phyloP scores from a whole-genome alignment of 192 early-diverging fungal species.

The Backusella morwellensis region DNA sequence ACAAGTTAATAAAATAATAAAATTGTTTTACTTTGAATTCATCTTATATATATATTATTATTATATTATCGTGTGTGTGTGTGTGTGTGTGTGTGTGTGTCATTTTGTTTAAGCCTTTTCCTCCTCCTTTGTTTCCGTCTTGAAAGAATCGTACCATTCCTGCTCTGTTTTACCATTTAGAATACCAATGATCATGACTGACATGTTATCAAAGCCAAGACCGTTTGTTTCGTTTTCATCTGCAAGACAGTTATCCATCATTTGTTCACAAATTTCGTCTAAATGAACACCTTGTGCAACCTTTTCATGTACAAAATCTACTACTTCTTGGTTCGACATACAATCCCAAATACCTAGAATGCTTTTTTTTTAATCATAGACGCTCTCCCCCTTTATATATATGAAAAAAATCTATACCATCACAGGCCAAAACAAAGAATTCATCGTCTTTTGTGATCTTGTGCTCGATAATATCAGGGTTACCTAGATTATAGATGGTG shows the following conservation, averaged over 20 bases:
- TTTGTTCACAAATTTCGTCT: slow-evolving; percentile 74
- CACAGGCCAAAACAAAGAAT: slow-evolving; percentile 95
- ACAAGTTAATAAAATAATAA: not conserved
- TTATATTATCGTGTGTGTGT: not conserved
- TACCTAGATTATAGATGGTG: slow-evolving; percentile 38
- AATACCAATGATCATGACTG: slow-evolving; percentile 88
- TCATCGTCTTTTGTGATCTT: slow-evolving; percentile 73
- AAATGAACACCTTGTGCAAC: slow-evolving; percentile 63
- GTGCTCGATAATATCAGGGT: slow-evolving; percentile 78
- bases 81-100: not conserved
- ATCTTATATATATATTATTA: not conserved
- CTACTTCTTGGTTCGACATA: slow-evolving; percentile 86
- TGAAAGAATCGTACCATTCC: slow-evolving; percentile 65
- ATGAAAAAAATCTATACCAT: slow-evolving; percentile 63
- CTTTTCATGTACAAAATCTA: slow-evolving; percentile 78
- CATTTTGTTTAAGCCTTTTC: not conserved
- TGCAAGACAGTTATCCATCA: slow-evolving; percentile 94
- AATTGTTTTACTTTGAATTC: not conserved
- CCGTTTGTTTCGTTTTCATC: slow-evolving; percentile 80
- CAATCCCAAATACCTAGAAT: slow-evolving; percentile 95
- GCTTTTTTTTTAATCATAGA: not conserved
- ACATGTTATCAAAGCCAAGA: slow-evolving; percentile 99
- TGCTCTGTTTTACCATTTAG: slow-evolving; percentile 73
- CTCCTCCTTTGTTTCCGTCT: not conserved
- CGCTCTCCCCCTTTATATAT: not conserved